Conservation (phyloP, 2,329 filamentous ascomycete species). For the Aurifilum marmelostoma region DNA sequence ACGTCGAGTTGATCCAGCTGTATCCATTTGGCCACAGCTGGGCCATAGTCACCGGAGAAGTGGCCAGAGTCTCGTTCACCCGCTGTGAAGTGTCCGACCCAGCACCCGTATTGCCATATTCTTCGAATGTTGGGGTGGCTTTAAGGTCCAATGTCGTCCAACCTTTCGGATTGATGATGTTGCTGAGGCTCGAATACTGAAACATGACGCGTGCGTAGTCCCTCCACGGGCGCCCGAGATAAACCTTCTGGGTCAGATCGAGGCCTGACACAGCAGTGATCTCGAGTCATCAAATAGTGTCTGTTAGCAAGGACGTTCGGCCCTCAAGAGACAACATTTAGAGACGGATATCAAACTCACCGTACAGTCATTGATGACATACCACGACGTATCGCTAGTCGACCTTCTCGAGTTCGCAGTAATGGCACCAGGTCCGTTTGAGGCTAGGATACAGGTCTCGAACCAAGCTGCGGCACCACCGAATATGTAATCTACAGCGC, state of each 20-base stretch:
- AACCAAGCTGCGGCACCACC: slow-evolving; percentile 36
- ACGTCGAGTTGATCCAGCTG: slow-evolving; percentile 20
- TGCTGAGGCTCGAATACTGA: slow-evolving; percentile 36
- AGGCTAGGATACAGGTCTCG: slow-evolving; percentile 39
- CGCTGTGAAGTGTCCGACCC: slow-evolving; percentile 29
- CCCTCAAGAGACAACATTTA: no score
- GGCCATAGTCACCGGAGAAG: slow-evolving; percentile 34
- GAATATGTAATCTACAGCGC: slow-evolving; percentile 42
- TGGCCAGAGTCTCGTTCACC: slow-evolving; percentile 33
- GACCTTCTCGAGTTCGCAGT: slow-evolving; percentile 38
- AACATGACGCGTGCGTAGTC: slow-evolving; percentile 40
- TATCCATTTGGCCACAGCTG: slow-evolving; percentile 23
- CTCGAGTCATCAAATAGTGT: not conserved
- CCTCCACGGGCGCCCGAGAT: slow-evolving; percentile 41
- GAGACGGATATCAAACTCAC: not conserved
- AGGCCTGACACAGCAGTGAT: not conserved
- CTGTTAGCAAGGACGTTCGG: not conserved
- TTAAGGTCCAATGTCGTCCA: slow-evolving; percentile 39
- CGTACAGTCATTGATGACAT: slow-evolving; percentile 38
- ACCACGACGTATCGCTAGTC: slow-evolving; percentile 35
- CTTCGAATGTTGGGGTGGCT: slow-evolving; percentile 39
- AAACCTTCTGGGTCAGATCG: slow-evolving; percentile 34
- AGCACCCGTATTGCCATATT: slow-evolving; percentile 36
- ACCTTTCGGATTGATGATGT: slow-evolving; percentile 38
- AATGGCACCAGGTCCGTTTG: slow-evolving; percentile 38